Conservation (phyloP, 1,139 yeast species). For the Lodderomyces oxycetoniae region DNA sequence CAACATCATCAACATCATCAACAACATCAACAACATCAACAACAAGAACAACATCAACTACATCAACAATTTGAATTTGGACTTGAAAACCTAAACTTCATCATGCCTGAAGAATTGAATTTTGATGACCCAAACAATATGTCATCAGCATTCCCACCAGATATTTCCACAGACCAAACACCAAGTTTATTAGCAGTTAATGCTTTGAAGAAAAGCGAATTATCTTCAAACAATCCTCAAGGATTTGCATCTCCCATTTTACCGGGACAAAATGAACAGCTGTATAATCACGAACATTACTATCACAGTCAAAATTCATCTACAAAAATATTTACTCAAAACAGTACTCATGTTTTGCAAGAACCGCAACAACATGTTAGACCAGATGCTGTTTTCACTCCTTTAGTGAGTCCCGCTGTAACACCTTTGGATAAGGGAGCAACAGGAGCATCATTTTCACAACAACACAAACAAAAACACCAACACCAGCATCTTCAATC, state of each 20-base stretch:
- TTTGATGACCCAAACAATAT: slow-evolving; percentile 12
- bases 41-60: slow-evolving; percentile 5
- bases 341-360: slow-evolving; percentile 8
- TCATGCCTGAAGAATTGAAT: slow-evolving; percentile 26
- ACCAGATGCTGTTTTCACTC: slow-evolving; percentile 59
- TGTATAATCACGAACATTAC: slow-evolving; percentile 42
- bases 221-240: not conserved
- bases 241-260: slow-evolving; percentile 35
- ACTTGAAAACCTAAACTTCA: slow-evolving; percentile 26
- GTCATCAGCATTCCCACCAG: slow-evolving; percentile 38
- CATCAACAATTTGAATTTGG: slow-evolving; percentile 22
- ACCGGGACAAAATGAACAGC: slow-evolving; percentile 43
- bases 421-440: slow-evolving; percentile 50
- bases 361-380: slow-evolving; percentile 28
- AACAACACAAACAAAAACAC: slow-evolving; percentile 15
- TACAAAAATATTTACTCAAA: slow-evolving; percentile 10
- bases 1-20: slow-evolving; percentile 7
- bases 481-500: slow-evolving; percentile 13
- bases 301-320: slow-evolving; percentile 29
- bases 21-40: slow-evolving; percentile 6
- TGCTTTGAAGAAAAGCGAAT: slow-evolving; percentile 10
- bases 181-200: slow-evolving; percentile 27
- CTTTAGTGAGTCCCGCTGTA: slow-evolving; percentile 70
- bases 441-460: slow-evolving; percentile 12
- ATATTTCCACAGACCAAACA: slow-evolving; percentile 21